Percentiles rank a stretch among this genome's conserved stretches.
Conservation (phyloP, 176 grass and related monocot species). For the Aegilops tauschii region DNA sequence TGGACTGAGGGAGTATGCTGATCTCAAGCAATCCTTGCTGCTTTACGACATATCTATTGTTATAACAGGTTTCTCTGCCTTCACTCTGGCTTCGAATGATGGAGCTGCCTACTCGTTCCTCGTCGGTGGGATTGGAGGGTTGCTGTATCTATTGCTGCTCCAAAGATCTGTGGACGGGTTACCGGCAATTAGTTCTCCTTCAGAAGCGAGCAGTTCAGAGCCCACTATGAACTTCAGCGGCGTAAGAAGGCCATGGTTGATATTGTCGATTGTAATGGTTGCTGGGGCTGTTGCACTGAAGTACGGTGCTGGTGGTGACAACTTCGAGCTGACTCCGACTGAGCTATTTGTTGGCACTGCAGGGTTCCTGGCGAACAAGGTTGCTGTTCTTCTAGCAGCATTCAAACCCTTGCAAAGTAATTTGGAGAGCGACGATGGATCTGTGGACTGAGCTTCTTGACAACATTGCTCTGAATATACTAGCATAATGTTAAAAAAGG, state of each 20-base stretch:
- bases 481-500: neutral
- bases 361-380: slow-evolving; percentile 69
- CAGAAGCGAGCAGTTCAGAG: slow-evolving; percentile 20
- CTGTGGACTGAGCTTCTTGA: neutral
- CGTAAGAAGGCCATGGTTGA: slow-evolving; percentile 72
- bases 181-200: slow-evolving; percentile 30
- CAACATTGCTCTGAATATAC: neutral
- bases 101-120: slow-evolving; percentile 62
- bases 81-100: slow-evolving; percentile 55
- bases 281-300: slow-evolving; percentile 46
- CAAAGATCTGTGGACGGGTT: slow-evolving; percentile 79
- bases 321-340: slow-evolving; percentile 42
- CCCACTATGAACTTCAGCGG: slow-evolving; percentile 29
- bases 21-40: slow-evolving; percentile 86
- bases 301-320: slow-evolving; percentile 52
- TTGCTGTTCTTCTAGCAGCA: slow-evolving; percentile 71
- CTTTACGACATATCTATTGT: slow-evolving; percentile 69
- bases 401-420: slow-evolving; percentile 80
- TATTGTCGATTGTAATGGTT: slow-evolving; percentile 48
- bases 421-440: slow-evolving; percentile 33
- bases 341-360: slow-evolving; percentile 64
- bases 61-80: slow-evolving; percentile 59
- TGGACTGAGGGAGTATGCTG: slow-evolving; percentile 66
- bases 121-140: slow-evolving; percentile 67
- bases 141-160: slow-evolving; percentile 75